Evolutionary conservation across 2,329 filamentous ascomycete species (phyloP), one percentile per base, ranked within the genome.

Genomic region (Botrytis sinoallii): DNA sequence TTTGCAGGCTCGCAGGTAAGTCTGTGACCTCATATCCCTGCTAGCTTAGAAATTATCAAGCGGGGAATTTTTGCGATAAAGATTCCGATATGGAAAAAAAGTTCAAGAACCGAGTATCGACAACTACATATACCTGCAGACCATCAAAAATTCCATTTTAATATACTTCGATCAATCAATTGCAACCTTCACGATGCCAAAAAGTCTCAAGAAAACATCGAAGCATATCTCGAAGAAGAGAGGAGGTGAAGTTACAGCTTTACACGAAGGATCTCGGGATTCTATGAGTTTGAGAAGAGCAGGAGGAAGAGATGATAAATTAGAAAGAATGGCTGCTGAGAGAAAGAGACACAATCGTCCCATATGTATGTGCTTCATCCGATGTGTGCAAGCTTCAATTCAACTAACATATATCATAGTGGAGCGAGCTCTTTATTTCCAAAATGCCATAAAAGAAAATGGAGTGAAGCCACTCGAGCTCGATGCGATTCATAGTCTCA

Each of bases 151-250:
- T 7, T 40, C 6, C 35, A 48, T 44, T 20, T 20, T 14, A 55
- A n/a, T n/a, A 55, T 16, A 18, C 40, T 29, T 55, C 20, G 35
- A 32, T 65, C 44, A 29, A 63, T 55, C 52, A 25, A 20, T 12
- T 12, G 18, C 42, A 29, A 65, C 18, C 22, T 57, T 44, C 71
- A 61, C 32, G 42, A 97, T 97, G 94, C 88, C 93, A 22, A 92
- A 90, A 81, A 89, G 91, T 63, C 84, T 98, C 10, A 85, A 89
- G 76, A 98, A 98, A 82, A 92, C 96, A 32, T 89, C 92, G 76
- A 98, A 98, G 85, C 90, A 94, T 77, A 95, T 98, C 77, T 86
- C 90, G 48, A 97, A 97, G 85, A 98, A 98, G 87, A 90, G 92
- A 77, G 89, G 90, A 77, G 90, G 90, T 32, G 89, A 90, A 57